Evolutionary conservation across 208 protist species (phyloP).

Genomic region (Vickermania ingenoplastis): DNA sequence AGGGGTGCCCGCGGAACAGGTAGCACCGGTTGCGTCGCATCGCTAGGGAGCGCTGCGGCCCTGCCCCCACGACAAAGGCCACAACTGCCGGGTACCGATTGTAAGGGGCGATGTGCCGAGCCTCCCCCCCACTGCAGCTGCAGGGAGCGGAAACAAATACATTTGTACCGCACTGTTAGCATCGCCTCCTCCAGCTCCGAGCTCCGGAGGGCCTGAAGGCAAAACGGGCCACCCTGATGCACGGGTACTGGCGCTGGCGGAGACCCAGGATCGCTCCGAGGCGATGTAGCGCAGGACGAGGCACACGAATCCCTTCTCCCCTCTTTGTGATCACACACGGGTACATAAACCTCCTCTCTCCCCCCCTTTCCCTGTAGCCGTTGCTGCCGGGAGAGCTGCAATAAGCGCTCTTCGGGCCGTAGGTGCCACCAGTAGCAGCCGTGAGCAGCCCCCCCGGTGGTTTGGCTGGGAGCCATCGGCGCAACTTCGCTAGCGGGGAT

Average conservation of each 20-base stretch:
- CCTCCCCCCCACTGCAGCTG: no score
- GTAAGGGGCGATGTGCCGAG: no score
- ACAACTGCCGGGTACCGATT: no score
- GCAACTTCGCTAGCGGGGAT: slow-evolving; percentile 1
- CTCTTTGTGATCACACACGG: no score
- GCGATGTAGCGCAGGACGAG: no score
- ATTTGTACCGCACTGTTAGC: slow-evolving; percentile 50
- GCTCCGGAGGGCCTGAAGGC: slow-evolving; percentile 19
- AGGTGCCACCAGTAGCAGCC: slow-evolving; percentile 61
- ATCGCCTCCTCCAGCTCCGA: slow-evolving; percentile 48
- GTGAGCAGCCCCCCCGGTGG: not conserved
- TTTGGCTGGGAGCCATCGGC: not conserved
- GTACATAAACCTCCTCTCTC: no score
- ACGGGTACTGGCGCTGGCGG: no score
- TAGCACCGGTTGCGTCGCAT: slow-evolving; percentile 10
- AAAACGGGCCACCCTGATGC: not conserved
- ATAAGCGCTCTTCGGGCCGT: slow-evolving; percentile 34
- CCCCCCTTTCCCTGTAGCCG: no score
- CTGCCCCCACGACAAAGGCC: slow-evolving; percentile 13
- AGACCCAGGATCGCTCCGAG: no score
- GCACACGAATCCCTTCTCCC: no score
- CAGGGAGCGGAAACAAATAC: slow-evolving; percentile 36
- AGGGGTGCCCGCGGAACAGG: no score
- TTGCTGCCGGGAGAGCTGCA: slow-evolving; percentile 28
- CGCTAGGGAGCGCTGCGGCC: slow-evolving; percentile 10